These are phyloP conservation scores for Purshia tridentata DNA, from an alignment of 306 rosid species.

Conservation along the genomic window DNA sequence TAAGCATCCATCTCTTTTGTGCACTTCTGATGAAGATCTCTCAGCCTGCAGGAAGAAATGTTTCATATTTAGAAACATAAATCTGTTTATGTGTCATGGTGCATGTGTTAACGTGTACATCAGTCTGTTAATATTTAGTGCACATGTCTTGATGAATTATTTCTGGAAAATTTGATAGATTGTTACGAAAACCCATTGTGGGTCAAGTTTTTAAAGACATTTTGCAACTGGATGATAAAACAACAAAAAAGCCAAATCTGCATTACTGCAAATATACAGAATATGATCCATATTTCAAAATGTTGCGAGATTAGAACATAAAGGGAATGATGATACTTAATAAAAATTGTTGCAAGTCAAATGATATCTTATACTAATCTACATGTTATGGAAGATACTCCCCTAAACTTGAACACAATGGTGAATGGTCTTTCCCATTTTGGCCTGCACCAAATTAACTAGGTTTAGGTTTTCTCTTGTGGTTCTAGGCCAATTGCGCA, in stretches of 20 bases:
- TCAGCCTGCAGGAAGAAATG: conserved; percentile 59
- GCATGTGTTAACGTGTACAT: not conserved
- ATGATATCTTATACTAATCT: not conserved
- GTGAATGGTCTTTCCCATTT: not conserved
- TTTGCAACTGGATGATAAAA: not conserved
- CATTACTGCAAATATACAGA: not conserved
- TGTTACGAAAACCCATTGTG: not conserved
- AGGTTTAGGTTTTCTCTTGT: not conserved
- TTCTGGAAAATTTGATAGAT: not conserved
- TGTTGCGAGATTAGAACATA: not conserved
- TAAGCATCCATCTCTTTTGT: conserved; percentile 89
- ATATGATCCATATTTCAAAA: not conserved
- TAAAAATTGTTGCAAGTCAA: not conserved
- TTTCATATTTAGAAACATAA: conserved; percentile 8
- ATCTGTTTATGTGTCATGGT: not conserved
- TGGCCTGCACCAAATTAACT: not conserved
- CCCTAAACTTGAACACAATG: not conserved
- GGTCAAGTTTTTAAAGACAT: not conserved
- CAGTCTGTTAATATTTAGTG: not conserved
- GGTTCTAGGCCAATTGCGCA: not conserved
- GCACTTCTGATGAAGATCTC: conserved; percentile 87
- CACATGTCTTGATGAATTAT: not conserved
- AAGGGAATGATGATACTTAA: not conserved
- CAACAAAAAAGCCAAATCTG: conserved; percentile 2
- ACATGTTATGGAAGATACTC: not conserved